A percentile compares a stretch with the other conserved stretches of the same genome.
Conservation (phyloP, 495 filamentous ascomycete species). For the Staphylotrichum tortipilum region DNA sequence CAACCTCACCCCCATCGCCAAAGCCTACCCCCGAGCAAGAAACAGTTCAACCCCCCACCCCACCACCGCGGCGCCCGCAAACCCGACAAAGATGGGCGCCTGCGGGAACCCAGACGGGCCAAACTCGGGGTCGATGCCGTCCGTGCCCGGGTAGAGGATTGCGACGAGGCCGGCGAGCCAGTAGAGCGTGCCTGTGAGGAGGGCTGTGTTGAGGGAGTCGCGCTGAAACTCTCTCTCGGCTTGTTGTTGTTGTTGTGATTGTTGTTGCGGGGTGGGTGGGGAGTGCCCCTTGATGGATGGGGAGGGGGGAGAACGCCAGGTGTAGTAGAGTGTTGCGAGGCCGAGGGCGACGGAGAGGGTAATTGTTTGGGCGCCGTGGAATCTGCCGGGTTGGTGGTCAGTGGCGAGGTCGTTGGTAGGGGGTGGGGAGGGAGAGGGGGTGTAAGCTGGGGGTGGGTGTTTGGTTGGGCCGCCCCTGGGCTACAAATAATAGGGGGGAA, state of each 20-base stretch:
- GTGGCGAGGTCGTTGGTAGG: neutral
- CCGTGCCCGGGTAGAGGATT: constrained; percentile 41
- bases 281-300: too few species aligned
- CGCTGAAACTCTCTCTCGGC: too few species aligned
- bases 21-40: too few species aligned
- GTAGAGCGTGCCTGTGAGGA: constrained; percentile 41
- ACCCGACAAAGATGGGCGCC: constrained; percentile 27
- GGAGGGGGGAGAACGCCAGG: constrained; percentile 31
- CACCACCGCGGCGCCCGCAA: constrained; percentile 17
- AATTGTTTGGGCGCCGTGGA: constrained; percentile 51
- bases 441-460: too few species aligned
- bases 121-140: constrained; percentile 48
- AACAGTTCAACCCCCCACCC: too few species aligned
- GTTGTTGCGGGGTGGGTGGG: too few species aligned
- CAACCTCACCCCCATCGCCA: too few species aligned
- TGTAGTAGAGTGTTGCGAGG: constrained; percentile 41
- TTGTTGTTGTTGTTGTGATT: too few species aligned
- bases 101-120: constrained; percentile 44
- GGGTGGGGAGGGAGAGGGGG: too few species aligned
- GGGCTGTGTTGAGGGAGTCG: constrained; percentile 32
- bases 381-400: constrained; percentile 22
- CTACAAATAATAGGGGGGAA: neutral
- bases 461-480: too few species aligned
- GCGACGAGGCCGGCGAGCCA: constrained; percentile 41
- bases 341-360: constrained; percentile 38